These are phyloP conservation scores for Acanthamoeba royreba DNA, from an alignment of 208 protist species.

Conservation along the genomic window DNA sequence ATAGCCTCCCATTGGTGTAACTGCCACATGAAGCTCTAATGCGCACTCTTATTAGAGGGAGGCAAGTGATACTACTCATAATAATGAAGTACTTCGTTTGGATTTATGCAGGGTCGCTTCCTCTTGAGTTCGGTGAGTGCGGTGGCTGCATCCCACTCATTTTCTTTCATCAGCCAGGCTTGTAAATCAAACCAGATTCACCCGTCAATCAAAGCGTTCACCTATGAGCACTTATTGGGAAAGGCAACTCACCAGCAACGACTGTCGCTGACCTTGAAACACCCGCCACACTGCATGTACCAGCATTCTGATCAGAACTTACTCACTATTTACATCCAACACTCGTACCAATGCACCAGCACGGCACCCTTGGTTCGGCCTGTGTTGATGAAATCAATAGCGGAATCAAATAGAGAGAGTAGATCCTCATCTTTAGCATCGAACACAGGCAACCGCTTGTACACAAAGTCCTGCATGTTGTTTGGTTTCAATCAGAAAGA, in stretches of 20 bases:
- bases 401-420: background rate
- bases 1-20: background rate
- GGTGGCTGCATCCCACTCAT: background rate
- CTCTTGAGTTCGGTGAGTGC: background rate
- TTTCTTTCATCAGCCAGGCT: background rate
- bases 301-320: background rate
- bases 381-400: background rate
- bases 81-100: background rate
- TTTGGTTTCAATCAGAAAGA: background rate
- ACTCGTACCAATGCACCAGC: background rate
- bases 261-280: background rate
- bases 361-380: background rate
- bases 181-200: background rate
- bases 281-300: background rate
- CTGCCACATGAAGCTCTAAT: background rate
- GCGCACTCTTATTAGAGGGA: background rate
- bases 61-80: background rate
- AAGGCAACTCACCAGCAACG: background rate
- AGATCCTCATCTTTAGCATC: background rate
- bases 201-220: background rate
- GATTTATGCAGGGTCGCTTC: background rate
- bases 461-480: background rate
- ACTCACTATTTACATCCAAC: background rate
- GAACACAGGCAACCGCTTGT: background rate
- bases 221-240: background rate